Evolutionary conservation across 2,329 filamentous ascomycete species (phyloP), one percentile per base, ranked within the genome.

Genomic region (Epichloe sylvatica): DNA sequence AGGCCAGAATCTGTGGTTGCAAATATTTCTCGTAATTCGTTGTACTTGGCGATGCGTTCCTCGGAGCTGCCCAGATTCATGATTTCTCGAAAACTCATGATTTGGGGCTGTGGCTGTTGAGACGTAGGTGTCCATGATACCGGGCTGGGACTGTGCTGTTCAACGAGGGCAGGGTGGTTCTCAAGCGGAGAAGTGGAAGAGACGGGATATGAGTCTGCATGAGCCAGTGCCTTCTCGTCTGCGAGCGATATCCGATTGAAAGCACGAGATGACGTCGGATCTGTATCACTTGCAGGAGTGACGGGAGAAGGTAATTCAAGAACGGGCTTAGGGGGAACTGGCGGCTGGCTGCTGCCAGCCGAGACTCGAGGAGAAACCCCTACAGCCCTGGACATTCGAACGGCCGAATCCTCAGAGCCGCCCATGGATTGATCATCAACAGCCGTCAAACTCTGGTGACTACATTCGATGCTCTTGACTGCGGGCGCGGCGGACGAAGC

Each of bases 1-100:
- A 97, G 69, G 1, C 90, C 88, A 5, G 84, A 84, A 52, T 95
- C 81, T 62, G 84, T 80, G 12, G 68, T 64, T 0, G 84, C 81
- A 63, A 89, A 88, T 43, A 84, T 77, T 15, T 77, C 69, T 42
- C 87, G 78, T 0, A 85, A 84, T 51, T 83, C 77, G 51, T 87
- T 78, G 62, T 86, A 94, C 13, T 80, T 82, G 41, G 75, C 71
- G 52, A 92, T 85, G 19, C 89, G 80, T 55, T 92, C 82, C 13
- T 73, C 64, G 0, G 81, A 65, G 2, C 77, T 78, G 15, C 77
- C 73, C 46, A 92, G 73, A 8, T 77, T 79, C 58, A 88, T 73
- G 53, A 96, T 94, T 51, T 94, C 84, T 46, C 81, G 78, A 66
- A 94, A 90, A 1, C 76, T 70, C 54, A 76, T 73, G 37, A 77